A percentile compares a stretch with the other conserved stretches of the same genome.
These are phyloP conservation scores for Gyrodon lividus DNA, from an alignment of 768 basidiomycete species.

Conservation along the genomic window DNA sequence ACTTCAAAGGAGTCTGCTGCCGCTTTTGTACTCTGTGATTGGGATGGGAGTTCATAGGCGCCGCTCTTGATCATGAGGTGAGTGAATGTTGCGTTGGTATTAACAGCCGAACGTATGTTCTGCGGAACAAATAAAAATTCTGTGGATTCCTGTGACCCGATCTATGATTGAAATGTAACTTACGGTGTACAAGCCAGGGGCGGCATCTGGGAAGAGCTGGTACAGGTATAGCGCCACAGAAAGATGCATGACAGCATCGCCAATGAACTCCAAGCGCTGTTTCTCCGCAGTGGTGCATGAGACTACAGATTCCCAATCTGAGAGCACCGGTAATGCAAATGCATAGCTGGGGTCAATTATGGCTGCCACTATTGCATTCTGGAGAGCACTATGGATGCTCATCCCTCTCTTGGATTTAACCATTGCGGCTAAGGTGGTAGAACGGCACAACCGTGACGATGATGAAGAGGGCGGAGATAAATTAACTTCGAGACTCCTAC, in stretches of 20 bases:
- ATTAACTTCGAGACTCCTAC: background rate
- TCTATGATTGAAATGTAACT: slow-evolving; percentile 2
- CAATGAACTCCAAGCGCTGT: slow-evolving; percentile 47
- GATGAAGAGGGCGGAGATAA: background rate
- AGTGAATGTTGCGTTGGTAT: slow-evolving; percentile 38
- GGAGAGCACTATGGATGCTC: slow-evolving; percentile 15
- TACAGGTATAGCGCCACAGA: slow-evolving; percentile 41
- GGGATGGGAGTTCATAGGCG: slow-evolving; percentile 18
- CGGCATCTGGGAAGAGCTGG: slow-evolving; percentile 29
- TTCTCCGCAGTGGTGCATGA: slow-evolving; percentile 28
- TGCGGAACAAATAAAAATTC: background rate
- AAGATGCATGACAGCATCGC: slow-evolving; percentile 47
- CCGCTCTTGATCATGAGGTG: slow-evolving; percentile 39
- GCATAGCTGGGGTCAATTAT: slow-evolving; percentile 29
- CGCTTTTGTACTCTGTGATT: slow-evolving; percentile 32
- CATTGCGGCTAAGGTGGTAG: slow-evolving; percentile 7
- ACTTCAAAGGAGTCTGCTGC: slow-evolving; percentile 49
- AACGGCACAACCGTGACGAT: background rate
- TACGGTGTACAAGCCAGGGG: slow-evolving; percentile 38
- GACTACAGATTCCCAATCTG: slow-evolving; percentile 31
- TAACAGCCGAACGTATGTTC: slow-evolving; percentile 27
- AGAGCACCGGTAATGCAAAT: slow-evolving; percentile 26
- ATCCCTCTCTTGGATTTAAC: slow-evolving; percentile 18
- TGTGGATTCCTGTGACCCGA: background rate
- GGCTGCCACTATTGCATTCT: slow-evolving; percentile 23